These are phyloP conservation scores for Hanseniaspora opuntiae DNA, from an alignment of 805 yeast genomes.

Conservation along the genomic window DNA sequence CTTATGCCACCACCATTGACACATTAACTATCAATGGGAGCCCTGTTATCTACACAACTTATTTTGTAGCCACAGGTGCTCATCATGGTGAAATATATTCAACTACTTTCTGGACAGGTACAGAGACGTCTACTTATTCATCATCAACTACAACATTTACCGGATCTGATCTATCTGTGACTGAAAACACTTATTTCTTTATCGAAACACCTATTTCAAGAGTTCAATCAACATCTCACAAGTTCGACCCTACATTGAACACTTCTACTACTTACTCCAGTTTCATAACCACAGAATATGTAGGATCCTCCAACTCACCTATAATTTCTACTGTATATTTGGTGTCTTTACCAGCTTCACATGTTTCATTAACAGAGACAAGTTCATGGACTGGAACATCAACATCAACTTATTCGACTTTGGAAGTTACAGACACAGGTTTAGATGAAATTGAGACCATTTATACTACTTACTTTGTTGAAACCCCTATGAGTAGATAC, in stretches of 20 bases:
- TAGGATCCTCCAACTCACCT: background rate
- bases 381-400: conserved; percentile 8
- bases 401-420: conserved; percentile 7
- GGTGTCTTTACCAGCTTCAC: conserved; percentile 14
- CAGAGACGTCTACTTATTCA: conserved; percentile 13
- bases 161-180: conserved; percentile 15
- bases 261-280: background rate
- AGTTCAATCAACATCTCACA: background rate
- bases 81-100: conserved; percentile 2
- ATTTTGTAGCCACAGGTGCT: conserved; percentile 11
- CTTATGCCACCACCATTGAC: conserved; percentile 4
- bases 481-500: conserved; percentile 9
- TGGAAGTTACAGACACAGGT: background rate
- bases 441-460: background rate
- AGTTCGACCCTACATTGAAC: background rate
- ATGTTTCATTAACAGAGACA: background rate
- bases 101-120: conserved; percentile 13
- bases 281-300: background rate
- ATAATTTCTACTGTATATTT: conserved; percentile 14
- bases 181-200: conserved; percentile 13
- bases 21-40: background rate
- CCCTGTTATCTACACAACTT: conserved; percentile 6
- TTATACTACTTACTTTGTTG: conserved; percentile 8
- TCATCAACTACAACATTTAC: conserved; percentile 9
- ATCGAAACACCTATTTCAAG: conserved; percentile 14